phyloP scores from a whole-genome alignment of 176 grass and related monocot genomes.

The Panicum miliaceum region DNA sequence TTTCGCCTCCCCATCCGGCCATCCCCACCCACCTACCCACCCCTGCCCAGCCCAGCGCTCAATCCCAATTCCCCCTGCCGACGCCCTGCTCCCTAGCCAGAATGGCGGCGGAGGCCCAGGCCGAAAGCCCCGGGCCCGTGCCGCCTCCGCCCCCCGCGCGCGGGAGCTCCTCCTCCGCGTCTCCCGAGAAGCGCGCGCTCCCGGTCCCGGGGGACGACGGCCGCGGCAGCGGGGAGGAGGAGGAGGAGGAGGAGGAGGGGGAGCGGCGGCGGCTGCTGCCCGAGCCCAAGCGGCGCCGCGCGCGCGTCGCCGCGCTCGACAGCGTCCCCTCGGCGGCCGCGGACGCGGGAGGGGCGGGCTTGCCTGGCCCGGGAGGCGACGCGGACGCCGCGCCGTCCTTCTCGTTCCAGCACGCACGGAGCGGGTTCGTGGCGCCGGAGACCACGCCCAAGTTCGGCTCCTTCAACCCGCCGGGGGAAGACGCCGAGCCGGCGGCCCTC shows the following conservation, averaged over 20 bases:
- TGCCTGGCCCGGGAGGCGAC: neutral
- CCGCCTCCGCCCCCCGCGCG: conserved; percentile 11
- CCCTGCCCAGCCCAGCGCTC: neutral
- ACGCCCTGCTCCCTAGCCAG: neutral
- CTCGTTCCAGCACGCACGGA: conserved; percentile 68
- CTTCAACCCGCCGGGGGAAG: conserved; percentile 53
- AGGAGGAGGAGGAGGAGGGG: too few species aligned
- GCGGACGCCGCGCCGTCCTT: conserved; percentile 50
- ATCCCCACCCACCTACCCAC: neutral
- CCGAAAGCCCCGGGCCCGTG: conserved; percentile 46
- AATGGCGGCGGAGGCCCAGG: conserved; percentile 70
- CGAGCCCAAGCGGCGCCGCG: conserved; percentile 65
- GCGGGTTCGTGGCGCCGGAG: conserved; percentile 65
- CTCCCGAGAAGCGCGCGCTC: conserved; percentile 30
- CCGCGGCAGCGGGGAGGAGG: too few species aligned
- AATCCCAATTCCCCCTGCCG: too few species aligned
- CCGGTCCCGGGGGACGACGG: conserved; percentile 2
- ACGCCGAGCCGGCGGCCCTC: neutral
- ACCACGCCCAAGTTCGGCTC: conserved; percentile 91
- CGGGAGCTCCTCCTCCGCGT: neutral
- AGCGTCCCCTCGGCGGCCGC: conserved; percentile 6
- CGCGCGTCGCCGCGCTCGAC: conserved; percentile 66
- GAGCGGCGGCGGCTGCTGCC: neutral
- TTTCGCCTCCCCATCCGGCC: conserved; percentile 9
- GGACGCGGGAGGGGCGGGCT: neutral